Conservation (phyloP, 164 flowering plant species). For the Pachysandra terminalis region DNA sequence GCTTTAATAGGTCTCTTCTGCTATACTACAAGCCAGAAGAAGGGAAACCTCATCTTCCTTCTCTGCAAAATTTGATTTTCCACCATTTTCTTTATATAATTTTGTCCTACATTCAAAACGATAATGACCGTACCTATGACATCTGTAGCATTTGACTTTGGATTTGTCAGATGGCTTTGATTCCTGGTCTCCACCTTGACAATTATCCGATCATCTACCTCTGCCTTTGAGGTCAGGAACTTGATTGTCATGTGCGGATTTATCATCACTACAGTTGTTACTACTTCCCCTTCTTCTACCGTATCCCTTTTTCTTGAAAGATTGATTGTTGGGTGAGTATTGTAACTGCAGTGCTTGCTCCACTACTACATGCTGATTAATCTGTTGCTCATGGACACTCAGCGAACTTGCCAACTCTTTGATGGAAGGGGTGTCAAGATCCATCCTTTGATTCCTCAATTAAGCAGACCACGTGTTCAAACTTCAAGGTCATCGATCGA, state of each 20-base stretch:
- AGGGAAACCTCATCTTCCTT: slow-evolving; percentile 7
- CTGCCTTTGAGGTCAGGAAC: not conserved
- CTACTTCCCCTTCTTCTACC: too few relatives aligned
- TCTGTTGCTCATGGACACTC: slow-evolving; percentile 1
- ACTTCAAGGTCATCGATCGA: too few relatives aligned
- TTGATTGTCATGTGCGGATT: too few relatives aligned
- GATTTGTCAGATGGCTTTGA: not conserved
- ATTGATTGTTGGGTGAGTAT: too few relatives aligned
- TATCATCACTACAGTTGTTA: not conserved
- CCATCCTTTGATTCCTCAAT: slow-evolving; percentile 13
- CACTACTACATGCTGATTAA: not conserved
- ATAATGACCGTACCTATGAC: too few relatives aligned
- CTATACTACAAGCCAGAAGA: slow-evolving; percentile 2
- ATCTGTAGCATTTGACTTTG: too few relatives aligned
- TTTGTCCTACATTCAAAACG: too few relatives aligned
- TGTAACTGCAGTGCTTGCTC: too few relatives aligned
- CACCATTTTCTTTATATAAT: slow-evolving; percentile 5
- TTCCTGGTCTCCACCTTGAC: too few relatives aligned
- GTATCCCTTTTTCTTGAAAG: too few relatives aligned
- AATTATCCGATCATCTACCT: slow-evolving; percentile 1
- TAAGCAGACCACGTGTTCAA: slow-evolving; percentile 10
- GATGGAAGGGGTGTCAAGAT: slow-evolving; percentile 6
- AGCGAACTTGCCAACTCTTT: slow-evolving; percentile 3
- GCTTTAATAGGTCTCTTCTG: not conserved
- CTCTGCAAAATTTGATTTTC: slow-evolving; percentile 3